These are phyloP conservation scores for Boletellus ananiceps DNA, from an alignment of 768 basidiomycete genomes.

Conservation along the genomic window DNA sequence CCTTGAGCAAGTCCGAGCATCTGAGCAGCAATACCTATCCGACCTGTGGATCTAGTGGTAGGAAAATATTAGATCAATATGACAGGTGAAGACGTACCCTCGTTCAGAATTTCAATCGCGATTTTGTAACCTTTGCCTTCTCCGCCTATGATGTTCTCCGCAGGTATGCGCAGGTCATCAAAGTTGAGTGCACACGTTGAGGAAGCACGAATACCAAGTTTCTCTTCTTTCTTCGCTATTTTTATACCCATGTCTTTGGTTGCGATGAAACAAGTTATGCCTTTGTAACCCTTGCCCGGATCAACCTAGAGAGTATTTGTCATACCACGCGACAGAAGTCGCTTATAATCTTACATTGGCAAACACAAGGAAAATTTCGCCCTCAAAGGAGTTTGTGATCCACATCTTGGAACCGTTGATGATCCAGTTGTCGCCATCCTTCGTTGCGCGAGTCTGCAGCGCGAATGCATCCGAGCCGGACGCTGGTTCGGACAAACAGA, in stretches of 20 bases:
- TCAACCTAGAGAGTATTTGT: slow-evolving; percentile 49
- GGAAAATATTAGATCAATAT: neutral
- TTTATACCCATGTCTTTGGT: slow-evolving; percentile 96
- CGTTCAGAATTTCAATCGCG: slow-evolving; percentile 95
- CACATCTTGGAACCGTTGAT: slow-evolving; percentile 99
- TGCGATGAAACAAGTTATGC: slow-evolving; percentile 96
- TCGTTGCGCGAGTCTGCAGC: slow-evolving; percentile 86
- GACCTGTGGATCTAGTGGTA: slow-evolving; percentile 39
- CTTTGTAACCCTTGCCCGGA: slow-evolving; percentile 94
- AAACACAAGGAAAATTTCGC: slow-evolving; percentile 89
- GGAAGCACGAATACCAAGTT: slow-evolving; percentile 93
- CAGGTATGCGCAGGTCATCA: slow-evolving; percentile 83
- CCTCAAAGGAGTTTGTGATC: slow-evolving; percentile 95
- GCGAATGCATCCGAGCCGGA: slow-evolving; percentile 98
- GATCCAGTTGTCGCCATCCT: slow-evolving; percentile 80
- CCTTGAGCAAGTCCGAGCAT: slow-evolving; percentile 98
- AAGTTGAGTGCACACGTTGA: slow-evolving; percentile 94
- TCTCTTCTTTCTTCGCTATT: slow-evolving; percentile 98
- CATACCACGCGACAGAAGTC: neutral
- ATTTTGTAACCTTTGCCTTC: slow-evolving; percentile 94
- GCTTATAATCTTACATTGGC: slow-evolving; percentile 65
- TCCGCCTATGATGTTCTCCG: slow-evolving; percentile 87
- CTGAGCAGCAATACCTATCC: slow-evolving; percentile 97
- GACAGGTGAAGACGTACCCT: slow-evolving; percentile 45
- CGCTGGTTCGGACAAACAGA: slow-evolving; percentile 88